Evolutionary conservation across 2,329 filamentous ascomycete species (phyloP), one percentile per base, ranked within the genome.

Genomic region (Aschersonia sp.): DNA sequence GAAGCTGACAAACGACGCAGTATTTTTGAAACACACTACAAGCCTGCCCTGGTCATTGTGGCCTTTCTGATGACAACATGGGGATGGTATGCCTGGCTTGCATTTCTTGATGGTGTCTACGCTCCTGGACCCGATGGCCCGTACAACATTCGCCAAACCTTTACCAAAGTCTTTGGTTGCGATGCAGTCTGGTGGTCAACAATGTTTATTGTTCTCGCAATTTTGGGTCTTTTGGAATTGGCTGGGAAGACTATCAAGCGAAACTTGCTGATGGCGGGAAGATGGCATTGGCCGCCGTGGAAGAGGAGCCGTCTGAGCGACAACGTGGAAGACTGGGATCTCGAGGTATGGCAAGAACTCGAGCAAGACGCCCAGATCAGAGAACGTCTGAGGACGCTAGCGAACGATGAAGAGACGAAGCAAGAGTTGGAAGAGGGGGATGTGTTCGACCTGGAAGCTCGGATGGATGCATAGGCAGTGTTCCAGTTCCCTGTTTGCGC

Each of bases 11-110:
- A 28, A 28, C 20, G 9, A 31, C 4, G 20, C 54, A 65, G 78
- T 54, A 76, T 85, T 51, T 71, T 94, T 47, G 86, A 92, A 65
- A 84, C 84, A 7, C 83, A 89, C 64, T 81, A 83, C 69, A 88
- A 87, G 58, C 79, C 82, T 1, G 56, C 74, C 48, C 72, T 87
- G 31, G 78, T 85, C 32, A 71, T 75, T 53, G 62, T 69, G 40
- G 70, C 71, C 38, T 78, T 84, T 60, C 61, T 76, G 53, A 58
- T 82, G 54, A 83, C 80, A 4, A 66, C 76, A 4, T 61, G 64
- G 3, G 86, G 85, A 31, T 94, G 87, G 76, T 78, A 72, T 61
- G 63, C 62, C 3, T 94, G 88, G 88, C 81, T 87, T 57, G 71
- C 78, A 46, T 82, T 92, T 58, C 76, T 94, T 9, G 75, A 80